Percentiles rank a stretch among this genome's conserved stretches.
Conservation (phyloP, 108 stramenopile species). For the Fragilaria radians region DNA sequence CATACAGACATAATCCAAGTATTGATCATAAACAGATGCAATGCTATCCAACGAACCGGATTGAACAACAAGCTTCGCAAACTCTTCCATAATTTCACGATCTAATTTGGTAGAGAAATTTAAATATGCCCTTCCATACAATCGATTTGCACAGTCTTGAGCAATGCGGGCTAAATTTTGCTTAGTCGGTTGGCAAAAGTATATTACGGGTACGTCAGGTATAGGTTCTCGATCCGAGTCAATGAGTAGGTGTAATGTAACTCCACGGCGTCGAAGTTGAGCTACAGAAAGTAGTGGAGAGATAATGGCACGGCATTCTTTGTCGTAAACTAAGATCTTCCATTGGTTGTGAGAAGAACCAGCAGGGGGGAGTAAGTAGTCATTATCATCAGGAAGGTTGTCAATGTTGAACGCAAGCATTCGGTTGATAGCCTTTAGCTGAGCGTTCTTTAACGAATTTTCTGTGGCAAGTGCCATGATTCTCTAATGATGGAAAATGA, state of each 20-base stretch:
- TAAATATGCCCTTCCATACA: slow-evolving; percentile 81
- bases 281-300: slow-evolving; percentile 92
- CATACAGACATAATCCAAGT: slow-evolving; percentile 90
- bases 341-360: slow-evolving; percentile 81
- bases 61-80: slow-evolving; percentile 84
- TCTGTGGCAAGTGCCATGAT: slow-evolving; percentile 12
- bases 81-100: slow-evolving; percentile 89
- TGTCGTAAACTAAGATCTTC: slow-evolving; percentile 98
- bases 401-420: slow-evolving; percentile 74
- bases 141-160: slow-evolving; percentile 65
- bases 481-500: neutral
- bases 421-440: slow-evolving; percentile 66
- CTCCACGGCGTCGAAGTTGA: slow-evolving; percentile 90
- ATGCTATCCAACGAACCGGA: slow-evolving; percentile 67
- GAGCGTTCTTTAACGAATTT: slow-evolving; percentile 57
- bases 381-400: slow-evolving; percentile 3
- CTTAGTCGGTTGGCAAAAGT: slow-evolving; percentile 91
- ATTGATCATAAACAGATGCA: slow-evolving; percentile 88
- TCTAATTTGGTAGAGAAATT: slow-evolving; percentile 84
- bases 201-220: slow-evolving; percentile 95
- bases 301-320: slow-evolving; percentile 89
- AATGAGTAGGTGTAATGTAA: slow-evolving; percentile 93
- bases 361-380: slow-evolving; percentile 41
- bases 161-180: slow-evolving; percentile 89
- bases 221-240: slow-evolving; percentile 85